Conservation (phyloP, 1,284 basidiomycete genomes). For the Sporisorium sorghi region DNA sequence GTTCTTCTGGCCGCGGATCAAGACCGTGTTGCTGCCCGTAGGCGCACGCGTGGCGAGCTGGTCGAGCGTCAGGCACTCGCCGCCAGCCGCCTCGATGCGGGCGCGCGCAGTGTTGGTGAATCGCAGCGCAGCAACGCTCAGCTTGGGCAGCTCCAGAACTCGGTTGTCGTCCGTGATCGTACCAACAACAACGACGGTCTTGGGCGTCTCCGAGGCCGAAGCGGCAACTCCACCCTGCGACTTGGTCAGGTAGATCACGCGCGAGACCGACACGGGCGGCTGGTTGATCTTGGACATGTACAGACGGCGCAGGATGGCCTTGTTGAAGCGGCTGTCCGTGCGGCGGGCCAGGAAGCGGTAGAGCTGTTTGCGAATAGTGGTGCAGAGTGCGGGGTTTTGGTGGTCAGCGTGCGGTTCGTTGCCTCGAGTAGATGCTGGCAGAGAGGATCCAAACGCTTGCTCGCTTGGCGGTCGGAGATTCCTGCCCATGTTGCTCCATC, state of each 20-base stretch:
- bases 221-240: conserved; percentile 66
- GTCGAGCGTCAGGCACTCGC: conserved; percentile 94
- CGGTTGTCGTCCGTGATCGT: conserved; percentile 97
- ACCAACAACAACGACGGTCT: conserved; percentile 90
- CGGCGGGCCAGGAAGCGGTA: conserved; percentile 99
- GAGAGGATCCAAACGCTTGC: conserved; percentile 4
- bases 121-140: conserved; percentile 91
- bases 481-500: not conserved
- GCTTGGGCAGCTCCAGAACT: conserved; percentile 85
- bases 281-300: conserved; percentile 98
- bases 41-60: conserved; percentile 94
- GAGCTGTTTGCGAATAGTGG: conserved; percentile 74
- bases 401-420: conserved; percentile 1
- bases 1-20: conserved; percentile 91
- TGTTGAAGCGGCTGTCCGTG: conserved; percentile 97
- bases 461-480: not conserved
- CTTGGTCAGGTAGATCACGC: conserved; percentile 67
- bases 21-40: conserved; percentile 92
- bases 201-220: conserved; percentile 71
- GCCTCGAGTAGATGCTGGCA: not conserved
- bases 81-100: conserved; percentile 93
- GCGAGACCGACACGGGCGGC: conserved; percentile 82
- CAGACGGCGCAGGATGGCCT: conserved; percentile 94
- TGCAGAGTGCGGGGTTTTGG: not conserved
- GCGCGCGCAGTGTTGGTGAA: conserved; percentile 94